Evolutionary conservation across 2,329 filamentous ascomycete genomes (phyloP), one percentile per base, ranked within the genome.

Genomic region (Fusarium temperatum): DNA sequence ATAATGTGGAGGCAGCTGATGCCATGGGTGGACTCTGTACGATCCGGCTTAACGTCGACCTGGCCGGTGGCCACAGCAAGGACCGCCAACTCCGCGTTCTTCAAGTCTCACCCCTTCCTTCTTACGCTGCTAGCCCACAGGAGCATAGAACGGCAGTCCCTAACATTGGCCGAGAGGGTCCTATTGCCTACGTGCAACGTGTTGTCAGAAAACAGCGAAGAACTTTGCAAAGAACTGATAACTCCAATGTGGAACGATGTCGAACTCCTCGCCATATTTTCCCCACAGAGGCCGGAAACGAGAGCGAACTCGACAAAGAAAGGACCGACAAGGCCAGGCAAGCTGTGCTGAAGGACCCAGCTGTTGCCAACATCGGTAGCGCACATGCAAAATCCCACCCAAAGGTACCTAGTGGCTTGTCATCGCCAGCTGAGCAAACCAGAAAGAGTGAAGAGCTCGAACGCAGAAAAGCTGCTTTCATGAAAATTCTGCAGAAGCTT

Each of bases 401-500:
- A 20, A 45, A 57, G 30, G 24, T 36, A 56, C 22, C 22, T 18
- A 51, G 32, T 17, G 30, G 42, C 36, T 6, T 38, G 17, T 18
- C 41, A 38, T 38, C 39, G 42, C 20, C 38, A 44, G n/a, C 18
- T 35, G 58, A 57, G 18, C 36, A 56, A 35, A 26, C n/a, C 30
- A 44, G 50, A 57, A 38, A 44, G 20, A 48, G 45, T n/a, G 39
- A 48, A 26, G 73, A 70, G 20, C 50, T 63, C 15, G 50, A 67
- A 24, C 60, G 60, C n/a, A 73, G 71, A 48, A 67, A 78, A 22
- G 63, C 48, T 6, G 80, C 75, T 11, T 82, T 81, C 45, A 62
- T 78, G 39, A 77, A 61, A 28, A 63, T 82, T 58, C 55, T 82
- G 8, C 55, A 76, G 17, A 82, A 75, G 32, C 77, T 82, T 30